Base-by-base conservation (phyloP, 2,329 filamentous ascomycete genomes). In the Xylariaceae sp. region DNA sequence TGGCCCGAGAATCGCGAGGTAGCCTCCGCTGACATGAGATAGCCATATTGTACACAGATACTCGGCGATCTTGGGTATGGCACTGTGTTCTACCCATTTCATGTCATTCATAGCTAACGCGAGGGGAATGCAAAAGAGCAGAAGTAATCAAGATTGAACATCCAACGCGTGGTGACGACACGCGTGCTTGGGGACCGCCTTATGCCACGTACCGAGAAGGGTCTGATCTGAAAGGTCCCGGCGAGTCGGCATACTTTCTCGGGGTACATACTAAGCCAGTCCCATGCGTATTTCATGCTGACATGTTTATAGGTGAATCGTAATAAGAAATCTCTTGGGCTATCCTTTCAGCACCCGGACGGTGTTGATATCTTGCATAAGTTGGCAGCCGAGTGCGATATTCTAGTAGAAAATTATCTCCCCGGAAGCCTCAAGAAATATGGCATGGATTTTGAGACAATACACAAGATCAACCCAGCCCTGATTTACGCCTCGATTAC, bases 111-210 rank as follows among this genome's bases (percentile, higher is more conserved):
- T 54, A 54, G 45, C 50, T 48, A 49, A 55, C 64, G 59, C 64
- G 32, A n/a, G 19, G 11, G n/a, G 15, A 13, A 8, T 4, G 8
- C 34, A 24, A 22, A 89, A 50, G 93, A 4, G 59, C 93, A 51
- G 91, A 98, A 63, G 83, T 98, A 24, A 95, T 98, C 68, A 98
- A 98, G 66, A 79, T 98, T 47, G 93, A 98, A 66, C 93, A 98
- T 64, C 93, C 93, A 3, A 81, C 81, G 4, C 78, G 88, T 43
- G 93, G 88, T 29, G 93, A 98, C 61, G 93, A 98, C 61, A 98
- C 93, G 9, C 74, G 93, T 56, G 90, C 90, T 38, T 98, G 93
- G 93, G 93, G 93, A 0, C 93, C 93, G 18, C 93, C 93, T 1
- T 98, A 93, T 63, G 93, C 93, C 7, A 72, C 79, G 38, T 94